These are phyloP conservation scores for Starmera dryadoides DNA, from an alignment of 805 yeast species.

Conservation along the genomic window DNA sequence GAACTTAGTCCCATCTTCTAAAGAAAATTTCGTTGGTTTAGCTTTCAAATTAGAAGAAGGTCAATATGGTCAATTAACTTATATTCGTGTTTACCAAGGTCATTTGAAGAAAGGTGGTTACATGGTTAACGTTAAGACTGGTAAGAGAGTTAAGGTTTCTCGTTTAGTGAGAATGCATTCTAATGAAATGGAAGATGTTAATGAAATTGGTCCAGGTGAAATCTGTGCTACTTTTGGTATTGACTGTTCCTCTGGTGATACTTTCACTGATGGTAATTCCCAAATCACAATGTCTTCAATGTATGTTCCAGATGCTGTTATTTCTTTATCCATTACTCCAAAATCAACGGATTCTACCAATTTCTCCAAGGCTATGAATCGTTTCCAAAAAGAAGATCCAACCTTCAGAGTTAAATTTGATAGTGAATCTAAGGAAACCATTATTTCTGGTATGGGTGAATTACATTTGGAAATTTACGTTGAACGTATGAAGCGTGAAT, in stretches of 20 bases:
- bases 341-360: conserved; percentile 79
- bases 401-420: conserved; percentile 93
- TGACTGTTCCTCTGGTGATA: conserved; percentile 98
- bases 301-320: conserved; percentile 99
- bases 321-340: conserved; percentile 86
- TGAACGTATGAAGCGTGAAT: conserved; percentile 97
- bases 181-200: conserved; percentile 97
- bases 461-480: conserved; percentile 95
- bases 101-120: conserved; percentile 82
- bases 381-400: conserved; percentile 99
- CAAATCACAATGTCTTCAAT: conserved; percentile 91
- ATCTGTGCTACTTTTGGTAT: conserved; percentile 99
- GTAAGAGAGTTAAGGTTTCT: conserved; percentile 88
- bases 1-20: conserved; percentile 62
- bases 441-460: conserved; percentile 98
- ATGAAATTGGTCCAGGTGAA: conserved; percentile 95
- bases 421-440: conserved; percentile 85
- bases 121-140: conserved; percentile 84
- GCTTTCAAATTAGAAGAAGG: conserved; percentile 99
- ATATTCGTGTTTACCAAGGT: conserved; percentile 96
- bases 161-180: conserved; percentile 98
- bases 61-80: conserved; percentile 94
- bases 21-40: conserved; percentile 84
- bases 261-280: conserved; percentile 80
- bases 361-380: conserved; percentile 93